A percentile compares a stretch with the other conserved stretches of the same genome.
phyloP scores from a whole-genome alignment of 73 alveolate species.

The Symbiodinium natans region DNA sequence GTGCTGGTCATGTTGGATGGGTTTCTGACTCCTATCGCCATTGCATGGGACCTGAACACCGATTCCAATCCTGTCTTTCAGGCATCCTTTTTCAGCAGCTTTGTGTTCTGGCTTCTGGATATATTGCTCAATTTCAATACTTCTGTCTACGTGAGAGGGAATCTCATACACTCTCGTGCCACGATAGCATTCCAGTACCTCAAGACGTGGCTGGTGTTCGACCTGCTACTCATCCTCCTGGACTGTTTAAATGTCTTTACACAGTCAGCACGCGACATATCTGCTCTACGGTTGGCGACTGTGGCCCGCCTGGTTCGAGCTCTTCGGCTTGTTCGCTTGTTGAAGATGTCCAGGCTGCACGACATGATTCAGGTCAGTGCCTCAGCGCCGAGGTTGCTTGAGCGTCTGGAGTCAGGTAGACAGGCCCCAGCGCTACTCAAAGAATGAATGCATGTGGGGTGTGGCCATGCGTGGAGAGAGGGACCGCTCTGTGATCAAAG shows the following conservation, averaged over 20 bases:
- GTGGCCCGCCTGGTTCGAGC: background rate
- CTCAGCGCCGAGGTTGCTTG: too few relatives aligned
- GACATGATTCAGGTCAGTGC: too few relatives aligned
- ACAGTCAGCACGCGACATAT: background rate
- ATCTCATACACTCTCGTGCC: background rate
- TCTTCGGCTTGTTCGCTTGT: background rate
- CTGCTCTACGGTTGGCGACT: background rate
- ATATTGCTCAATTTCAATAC: background rate
- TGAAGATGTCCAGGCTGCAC: background rate
- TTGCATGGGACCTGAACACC: background rate
- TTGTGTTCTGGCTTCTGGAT: background rate
- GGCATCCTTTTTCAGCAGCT: background rate
- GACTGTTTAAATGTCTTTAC: background rate
- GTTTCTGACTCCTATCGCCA: background rate
- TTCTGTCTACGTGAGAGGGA: background rate
- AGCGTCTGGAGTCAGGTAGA: too few relatives aligned
- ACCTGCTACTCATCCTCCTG: background rate
- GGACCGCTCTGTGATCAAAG: too few relatives aligned
- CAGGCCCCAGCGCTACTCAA: too few relatives aligned
- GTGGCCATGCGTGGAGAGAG: too few relatives aligned
- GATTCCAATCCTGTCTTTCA: background rate
- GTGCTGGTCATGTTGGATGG: background rate
- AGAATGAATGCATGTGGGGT: too few relatives aligned
- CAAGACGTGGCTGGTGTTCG: background rate
- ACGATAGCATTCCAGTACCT: background rate